Evolutionary conservation across 768 basidiomycete species (phyloP), one percentile per base, ranked within the genome.

Genomic region (Cystofilobasidium macerans): DNA sequence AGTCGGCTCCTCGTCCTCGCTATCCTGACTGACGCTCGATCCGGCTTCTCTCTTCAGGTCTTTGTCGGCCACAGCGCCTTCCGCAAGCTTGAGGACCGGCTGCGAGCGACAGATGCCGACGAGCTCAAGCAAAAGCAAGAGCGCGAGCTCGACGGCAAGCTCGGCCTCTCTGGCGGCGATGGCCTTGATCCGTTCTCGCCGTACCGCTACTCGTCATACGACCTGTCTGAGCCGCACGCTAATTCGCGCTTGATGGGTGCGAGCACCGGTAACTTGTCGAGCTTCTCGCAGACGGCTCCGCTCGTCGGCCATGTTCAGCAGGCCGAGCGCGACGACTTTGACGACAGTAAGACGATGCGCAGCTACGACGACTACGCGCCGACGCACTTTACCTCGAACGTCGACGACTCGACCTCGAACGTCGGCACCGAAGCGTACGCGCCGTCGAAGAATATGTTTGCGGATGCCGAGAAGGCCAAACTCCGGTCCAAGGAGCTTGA

Each of bases 401-500:
- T 85, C 33, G 88, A 88, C 67, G 89, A 91, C 51, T 81, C 85
- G 0, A 80, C 80, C 54, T 90, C 88, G 0, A 87, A 88, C 72
- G 85, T 87, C 70, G 91, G 91, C 4, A 88, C 88, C 3, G 92
- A 95, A 73, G 88, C 87, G 0, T 97, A 95, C 71, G 93, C 92
- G 0, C 93, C 93, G 0, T 91, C 89, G 0, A 78, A 89, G 36
- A 95, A 95, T 71, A 97, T 95, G 93, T 95, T 97, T 82, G 85
- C 87, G 70, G 85, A 84, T 68, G 81, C 84, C 1, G 86, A 90
- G 69, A 86, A 84, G 74, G 83, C 85, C 69, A 85, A 81, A 7
- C 71, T 86, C 47, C 76, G 82, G 42, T 87, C 88, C 69, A 91
- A 92, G 78, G 90, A 51, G 33, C 22, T 56, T 22, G 65, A 94